Evolutionary conservation across 106 monocot species (phyloP).

Genomic region (Acorus gramineus): DNA sequence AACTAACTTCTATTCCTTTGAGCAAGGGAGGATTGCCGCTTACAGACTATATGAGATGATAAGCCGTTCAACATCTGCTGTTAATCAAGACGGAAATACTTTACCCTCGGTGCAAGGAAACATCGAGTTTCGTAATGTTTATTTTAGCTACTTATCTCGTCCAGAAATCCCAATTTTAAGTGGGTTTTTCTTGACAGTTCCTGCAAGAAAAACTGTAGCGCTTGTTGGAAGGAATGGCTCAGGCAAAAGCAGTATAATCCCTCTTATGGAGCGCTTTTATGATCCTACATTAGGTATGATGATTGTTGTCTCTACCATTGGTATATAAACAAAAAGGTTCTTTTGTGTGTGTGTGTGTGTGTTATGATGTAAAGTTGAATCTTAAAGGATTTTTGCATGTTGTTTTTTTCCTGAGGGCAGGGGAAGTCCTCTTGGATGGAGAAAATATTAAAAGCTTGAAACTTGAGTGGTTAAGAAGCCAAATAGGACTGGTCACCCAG

Average conservation of each 20-base stretch:
- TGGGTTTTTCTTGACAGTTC: conserved; percentile 93
- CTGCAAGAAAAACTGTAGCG: conserved; percentile 95
- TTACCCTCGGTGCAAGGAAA: conserved; percentile 81
- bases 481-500: conserved; percentile 98
- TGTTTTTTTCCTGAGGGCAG: conserved; percentile 22
- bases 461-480: conserved; percentile 96
- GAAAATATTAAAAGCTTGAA: conserved; percentile 93
- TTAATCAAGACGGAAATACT: conserved; percentile 77
- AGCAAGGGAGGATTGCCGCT: conserved; percentile 98
- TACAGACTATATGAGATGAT: conserved; percentile 99
- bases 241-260: conserved; percentile 99
- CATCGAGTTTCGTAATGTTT: conserved; percentile 95
- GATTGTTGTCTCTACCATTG: background rate
- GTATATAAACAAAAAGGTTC: background rate
- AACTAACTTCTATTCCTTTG: conserved; percentile 15
- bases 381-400: background rate
- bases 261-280: conserved; percentile 99
- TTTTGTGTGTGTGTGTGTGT: conserved; percentile 3
- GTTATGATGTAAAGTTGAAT: background rate
- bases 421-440: conserved; percentile 95
- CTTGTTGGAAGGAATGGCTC: conserved; percentile 99
- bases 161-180: conserved; percentile 97
- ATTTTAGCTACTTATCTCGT: conserved; percentile 96
- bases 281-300: conserved; percentile 91
- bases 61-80: conserved; percentile 81